A percentile compares a stretch with the other conserved stretches of the same genome.
These are phyloP conservation scores for Geotrichum phurueaensis DNA, from an alignment of 1,139 yeast species.

Conservation along the genomic window DNA sequence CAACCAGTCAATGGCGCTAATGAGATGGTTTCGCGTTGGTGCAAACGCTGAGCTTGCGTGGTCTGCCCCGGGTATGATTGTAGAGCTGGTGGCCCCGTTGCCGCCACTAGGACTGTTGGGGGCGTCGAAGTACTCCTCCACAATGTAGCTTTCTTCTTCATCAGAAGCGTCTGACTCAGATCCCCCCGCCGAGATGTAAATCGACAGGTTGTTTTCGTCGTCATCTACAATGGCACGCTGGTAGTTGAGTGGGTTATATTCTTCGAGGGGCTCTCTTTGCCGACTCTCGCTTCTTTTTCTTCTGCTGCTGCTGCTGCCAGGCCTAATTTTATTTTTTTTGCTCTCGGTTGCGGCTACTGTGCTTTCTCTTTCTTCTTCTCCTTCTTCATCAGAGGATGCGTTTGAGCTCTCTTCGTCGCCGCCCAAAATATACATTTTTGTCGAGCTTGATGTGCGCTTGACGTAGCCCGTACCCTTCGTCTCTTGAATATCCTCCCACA, in stretches of 20 bases:
- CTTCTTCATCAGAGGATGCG: not conserved
- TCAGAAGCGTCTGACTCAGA: conserved; percentile 13
- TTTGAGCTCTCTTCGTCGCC: conserved; percentile 8
- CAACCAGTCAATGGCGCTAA: conserved; percentile 29
- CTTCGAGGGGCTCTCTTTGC: not conserved
- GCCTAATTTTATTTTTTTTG: no score
- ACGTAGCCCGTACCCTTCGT: conserved; percentile 29
- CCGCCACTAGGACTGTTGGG: not conserved
- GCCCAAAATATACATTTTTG: conserved; percentile 15
- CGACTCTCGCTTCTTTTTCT: not conserved
- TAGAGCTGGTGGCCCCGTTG: no score
- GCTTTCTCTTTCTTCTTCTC: not conserved
- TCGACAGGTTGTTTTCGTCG: not conserved
- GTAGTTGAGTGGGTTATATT: conserved; percentile 15
- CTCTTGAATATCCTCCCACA: conserved; percentile 30
- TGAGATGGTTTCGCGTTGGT: conserved; percentile 21
- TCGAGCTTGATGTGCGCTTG: conserved; percentile 22
- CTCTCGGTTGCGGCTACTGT: no score
- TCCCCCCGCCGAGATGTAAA: not conserved
- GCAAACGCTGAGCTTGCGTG: conserved; percentile 1
- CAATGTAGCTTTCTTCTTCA: conserved; percentile 12
- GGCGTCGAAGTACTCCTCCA: conserved; percentile 17
- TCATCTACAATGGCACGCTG: not conserved
- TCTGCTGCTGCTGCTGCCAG: not conserved
- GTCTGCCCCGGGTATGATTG: no score